Evolutionary conservation across 179 eudicot genomes (phyloP).

Genomic region (Silene noctiflora): DNA sequence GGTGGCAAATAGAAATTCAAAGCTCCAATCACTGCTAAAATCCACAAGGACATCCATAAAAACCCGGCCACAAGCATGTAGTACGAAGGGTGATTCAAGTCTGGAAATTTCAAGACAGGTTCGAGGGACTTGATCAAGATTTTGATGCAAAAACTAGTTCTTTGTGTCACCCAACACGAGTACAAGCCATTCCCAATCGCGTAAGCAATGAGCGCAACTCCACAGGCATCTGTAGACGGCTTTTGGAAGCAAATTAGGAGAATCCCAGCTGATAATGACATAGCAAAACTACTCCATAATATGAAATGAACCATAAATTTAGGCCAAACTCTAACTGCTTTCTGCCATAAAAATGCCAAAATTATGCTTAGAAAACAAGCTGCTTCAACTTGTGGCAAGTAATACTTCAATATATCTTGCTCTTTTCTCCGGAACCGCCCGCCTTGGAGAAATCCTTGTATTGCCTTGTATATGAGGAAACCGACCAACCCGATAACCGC

Average conservation of each 20-base stretch:
- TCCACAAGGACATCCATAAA: slow-evolving; percentile 93
- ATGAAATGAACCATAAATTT: slow-evolving; percentile 78
- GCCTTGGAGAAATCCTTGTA: slow-evolving; percentile 57
- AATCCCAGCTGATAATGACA: slow-evolving; percentile 76
- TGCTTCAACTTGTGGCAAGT: slow-evolving; percentile 86
- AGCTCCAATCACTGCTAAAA: slow-evolving; percentile 82
- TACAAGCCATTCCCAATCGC: slow-evolving; percentile 83
- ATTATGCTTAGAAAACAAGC: slow-evolving; percentile 72
- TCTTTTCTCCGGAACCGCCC: slow-evolving; percentile 43
- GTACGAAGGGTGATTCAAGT: slow-evolving; percentile 75
- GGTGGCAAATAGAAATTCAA: slow-evolving; percentile 73
- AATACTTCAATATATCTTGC: slow-evolving; percentile 42
- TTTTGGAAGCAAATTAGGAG: slow-evolving; percentile 82
- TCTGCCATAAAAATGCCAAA: slow-evolving; percentile 80
- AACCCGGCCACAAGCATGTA: slow-evolving; percentile 78
- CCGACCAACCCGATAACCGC: slow-evolving; percentile 60
- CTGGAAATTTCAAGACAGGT: slow-evolving; percentile 68
- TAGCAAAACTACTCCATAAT: slow-evolving; percentile 67
- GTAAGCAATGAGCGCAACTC: slow-evolving; percentile 57
- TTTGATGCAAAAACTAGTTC: slow-evolving; percentile 59
- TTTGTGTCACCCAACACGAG: slow-evolving; percentile 81
- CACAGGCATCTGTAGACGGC: slow-evolving; percentile 73
- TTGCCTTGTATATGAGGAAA: slow-evolving; percentile 66
- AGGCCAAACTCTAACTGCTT: slow-evolving; percentile 71
- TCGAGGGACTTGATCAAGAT: slow-evolving; percentile 70